Percentiles rank a stretch among this genome's conserved stretches.
phyloP scores from a whole-genome alignment of 73 alveolate species.

The Paramecium biaurelia region DNA sequence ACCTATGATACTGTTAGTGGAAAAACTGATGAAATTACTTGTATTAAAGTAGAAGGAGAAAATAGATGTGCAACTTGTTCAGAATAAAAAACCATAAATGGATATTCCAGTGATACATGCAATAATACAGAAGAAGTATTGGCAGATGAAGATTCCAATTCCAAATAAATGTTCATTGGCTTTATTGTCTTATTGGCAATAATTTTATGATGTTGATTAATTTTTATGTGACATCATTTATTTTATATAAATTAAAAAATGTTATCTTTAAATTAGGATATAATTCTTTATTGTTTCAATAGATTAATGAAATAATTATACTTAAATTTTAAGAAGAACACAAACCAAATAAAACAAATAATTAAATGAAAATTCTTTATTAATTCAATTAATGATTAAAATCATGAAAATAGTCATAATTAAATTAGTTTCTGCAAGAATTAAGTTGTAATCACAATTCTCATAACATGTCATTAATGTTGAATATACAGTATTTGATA shows the following conservation, averaged over 20 bases:
- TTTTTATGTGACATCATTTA: neutral
- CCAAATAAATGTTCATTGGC: neutral
- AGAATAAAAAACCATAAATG: neutral
- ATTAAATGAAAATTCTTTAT: neutral
- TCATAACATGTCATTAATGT: neutral
- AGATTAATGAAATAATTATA: no score
- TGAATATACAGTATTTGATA: neutral
- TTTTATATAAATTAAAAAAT: neutral
- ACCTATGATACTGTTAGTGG: neutral
- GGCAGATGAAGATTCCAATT: neutral
- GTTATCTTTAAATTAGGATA: neutral
- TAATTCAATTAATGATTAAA: neutral
- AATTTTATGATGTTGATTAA: neutral
- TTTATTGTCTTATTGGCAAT: neutral
- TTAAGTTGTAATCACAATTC: constrained; percentile 2
- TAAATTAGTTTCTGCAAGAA: neutral
- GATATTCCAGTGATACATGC: neutral
- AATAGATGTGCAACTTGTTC: constrained; percentile 1
- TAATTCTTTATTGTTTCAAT: no score
- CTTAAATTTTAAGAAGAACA: no score
- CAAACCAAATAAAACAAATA: neutral
- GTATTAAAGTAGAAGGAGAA: neutral
- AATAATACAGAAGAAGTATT: neutral
- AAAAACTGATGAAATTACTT: neutral
- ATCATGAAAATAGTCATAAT: neutral